Base-by-base conservation (phyloP, 192 early-diverging fungal species). In the Tieghemiomyces parasiticus region DNA sequence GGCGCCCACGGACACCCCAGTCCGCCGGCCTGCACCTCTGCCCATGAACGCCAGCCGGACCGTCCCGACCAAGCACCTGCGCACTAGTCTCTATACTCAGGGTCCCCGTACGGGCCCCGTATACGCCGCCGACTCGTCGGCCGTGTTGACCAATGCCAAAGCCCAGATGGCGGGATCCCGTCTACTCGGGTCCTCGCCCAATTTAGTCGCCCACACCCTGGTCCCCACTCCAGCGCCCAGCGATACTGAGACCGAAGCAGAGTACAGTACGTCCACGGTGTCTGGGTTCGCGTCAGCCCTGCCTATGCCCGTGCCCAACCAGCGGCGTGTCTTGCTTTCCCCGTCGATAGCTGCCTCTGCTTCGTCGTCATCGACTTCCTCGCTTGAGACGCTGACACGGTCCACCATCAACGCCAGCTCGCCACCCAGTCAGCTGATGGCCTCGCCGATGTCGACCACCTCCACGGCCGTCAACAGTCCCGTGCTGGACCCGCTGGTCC, bases 391-490 rank as follows among this genome's bases (percentile, higher is more conserved):
- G n/a, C 24, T 13, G 22, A 4, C 49, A 19, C 26, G 26, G 12
- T 26, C 2, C 49, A 19, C 2, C 24, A 50, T 3, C 49, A 1
- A 10, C 4, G 24, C 13, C 13, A 25, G n/a, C 22, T 25, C 26
- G 4, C 4, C 26, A 28, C 24, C 20, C 22, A 12, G 24, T 22
- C 1, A 6, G 38, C 16, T 42, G 38, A 42, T 42, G 38, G 38
- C 38, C 16, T 42, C 38, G 8, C 38, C 38, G 8, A 25, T 25
- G 26, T 50, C 49, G 26, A 50, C 49, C 24, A 26, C 49, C 4
- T 50, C 49, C 22, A 50, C 49, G 2, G 49, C 49, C 2, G 49
- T 50, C 49, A 50, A 50, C 49, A 50, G 49, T 25, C 49, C 49
- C 24, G 49, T 26, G 26, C 26, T 50, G 49, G 26, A 13, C 22